Conservation (phyloP, 106 monocot species). For the Agapanthus africanus region DNA sequence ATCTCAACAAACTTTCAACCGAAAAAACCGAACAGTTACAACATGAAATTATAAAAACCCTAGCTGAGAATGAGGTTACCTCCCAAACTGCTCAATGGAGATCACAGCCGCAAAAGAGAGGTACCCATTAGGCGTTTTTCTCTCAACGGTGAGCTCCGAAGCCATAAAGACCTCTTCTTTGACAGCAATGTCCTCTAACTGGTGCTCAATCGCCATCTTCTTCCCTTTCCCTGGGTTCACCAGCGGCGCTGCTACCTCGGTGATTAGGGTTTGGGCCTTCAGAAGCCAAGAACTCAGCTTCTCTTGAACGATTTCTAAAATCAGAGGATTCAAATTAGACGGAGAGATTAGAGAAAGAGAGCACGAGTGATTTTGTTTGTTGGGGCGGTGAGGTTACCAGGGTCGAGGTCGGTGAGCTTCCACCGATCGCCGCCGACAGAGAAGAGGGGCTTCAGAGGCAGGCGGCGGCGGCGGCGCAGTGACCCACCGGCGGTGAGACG, state of each 20-base stretch:
- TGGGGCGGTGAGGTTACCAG: slow-evolving; percentile 19
- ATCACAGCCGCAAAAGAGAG: slow-evolving; percentile 63
- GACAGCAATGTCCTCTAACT: slow-evolving; percentile 20
- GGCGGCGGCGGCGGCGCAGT: slow-evolving; percentile 5
- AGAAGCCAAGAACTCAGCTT: slow-evolving; percentile 58
- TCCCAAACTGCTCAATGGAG: slow-evolving; percentile 87
- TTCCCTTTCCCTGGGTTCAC: slow-evolving; percentile 29
- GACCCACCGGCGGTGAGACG: slow-evolving; percentile 12
- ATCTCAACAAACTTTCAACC: too few species aligned
- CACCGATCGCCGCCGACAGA: slow-evolving; percentile 23
- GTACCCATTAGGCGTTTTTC: slow-evolving; percentile 46
- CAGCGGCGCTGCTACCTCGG: slow-evolving; percentile 53
- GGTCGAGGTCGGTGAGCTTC: slow-evolving; percentile 42
- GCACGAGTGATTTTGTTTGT: background rate
- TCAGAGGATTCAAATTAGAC: too few species aligned
- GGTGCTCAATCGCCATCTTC: slow-evolving; percentile 11
- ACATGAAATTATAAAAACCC: too few species aligned
- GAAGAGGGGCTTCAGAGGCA: slow-evolving; percentile 5
- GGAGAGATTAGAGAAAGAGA: background rate
- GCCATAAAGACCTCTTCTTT: slow-evolving; percentile 41
- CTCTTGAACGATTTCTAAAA: slow-evolving; percentile 54
- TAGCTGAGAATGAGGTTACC: slow-evolving; percentile 41
- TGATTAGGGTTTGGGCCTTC: slow-evolving; percentile 49
- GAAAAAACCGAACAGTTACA: too few species aligned
- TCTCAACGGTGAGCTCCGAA: slow-evolving; percentile 59